Evolutionary conservation across 345 rosid genomes (phyloP), one percentile per base, ranked within the genome.

Genomic region (Acer negundo): DNA sequence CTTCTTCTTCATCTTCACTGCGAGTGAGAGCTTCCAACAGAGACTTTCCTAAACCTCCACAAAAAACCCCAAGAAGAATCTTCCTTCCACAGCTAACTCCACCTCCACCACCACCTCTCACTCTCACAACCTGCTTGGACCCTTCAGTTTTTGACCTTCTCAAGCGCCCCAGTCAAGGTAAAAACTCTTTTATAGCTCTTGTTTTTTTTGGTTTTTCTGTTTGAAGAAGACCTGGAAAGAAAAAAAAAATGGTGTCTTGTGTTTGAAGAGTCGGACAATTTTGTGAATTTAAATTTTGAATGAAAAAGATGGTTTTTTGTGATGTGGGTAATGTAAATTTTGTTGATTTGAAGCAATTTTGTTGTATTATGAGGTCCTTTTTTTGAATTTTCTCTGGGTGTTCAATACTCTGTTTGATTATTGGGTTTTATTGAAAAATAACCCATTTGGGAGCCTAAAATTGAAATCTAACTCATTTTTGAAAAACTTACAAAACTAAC

Each of bases 1-100:
- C 38, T 31, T 47, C 70, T 49, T 62, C 67, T 15, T 70, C 35
- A 28, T 28, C 35, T 44, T 8, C 8, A 20, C 3, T 79, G 62
- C 80, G 82, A 22, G 82, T 88, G 58, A 86, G 84, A 84, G 94
- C 92, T 84, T 86, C 59, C 84, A 87, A 20, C 88, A 86, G 64
- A 87, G 86, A 62, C 89, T 86, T 64, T 76, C 91, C 12, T 91
- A 93, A 87, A 91, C 90, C 59, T 97, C 85, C 42, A 90, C 62
- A 23, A 19, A 92, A 81, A 83, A 97, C 71, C 85, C 79, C 51
- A 82, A 83, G 59, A 85, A 78, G 55, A 77, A 12, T 38, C 82
- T 82, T 51, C 59, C 77, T 4, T 81, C 89, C 15, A 69, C 82
- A 7, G 67, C 80, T 38, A 75, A 46, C 31, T 28, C 49, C 75